Percentiles rank a stretch among this genome's conserved stretches.
These are phyloP conservation scores for Sporothrix brunneoviolacea DNA, from an alignment of 2,329 filamentous ascomycete genomes.

Conservation along the genomic window DNA sequence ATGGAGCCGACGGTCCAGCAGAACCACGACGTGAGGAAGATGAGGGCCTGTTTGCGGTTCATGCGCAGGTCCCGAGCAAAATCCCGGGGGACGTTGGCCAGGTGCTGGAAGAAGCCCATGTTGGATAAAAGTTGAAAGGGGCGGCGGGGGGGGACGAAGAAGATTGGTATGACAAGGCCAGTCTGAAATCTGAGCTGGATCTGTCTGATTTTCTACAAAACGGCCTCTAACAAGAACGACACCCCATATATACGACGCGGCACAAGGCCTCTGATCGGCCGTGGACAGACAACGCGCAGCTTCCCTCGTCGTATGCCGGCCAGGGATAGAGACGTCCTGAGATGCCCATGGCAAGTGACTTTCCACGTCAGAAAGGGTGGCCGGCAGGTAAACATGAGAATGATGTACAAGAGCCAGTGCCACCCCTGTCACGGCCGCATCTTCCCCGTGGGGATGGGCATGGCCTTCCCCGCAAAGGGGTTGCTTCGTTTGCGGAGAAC, in stretches of 20 bases:
- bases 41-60: constrained; percentile 4
- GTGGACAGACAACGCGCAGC: no score
- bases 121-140: neutral
- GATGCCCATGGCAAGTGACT: no score
- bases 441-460: constrained; percentile 1
- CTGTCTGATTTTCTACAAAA: no score
- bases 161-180: no score
- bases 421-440: neutral
- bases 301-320: neutral
- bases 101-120: constrained; percentile 1
- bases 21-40: constrained; percentile 8
- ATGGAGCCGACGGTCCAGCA: constrained; percentile 7
- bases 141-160: neutral
- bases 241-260: no score
- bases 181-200: no score
- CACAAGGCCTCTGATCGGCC: neutral
- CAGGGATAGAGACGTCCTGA: constrained; percentile 2
- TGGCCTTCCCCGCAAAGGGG: constrained; percentile 1
- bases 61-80: constrained; percentile 1
- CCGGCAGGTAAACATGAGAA: no score
- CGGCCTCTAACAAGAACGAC: no score
- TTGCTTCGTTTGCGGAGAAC: no score
- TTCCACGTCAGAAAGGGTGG: neutral
- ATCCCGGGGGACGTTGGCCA: neutral
- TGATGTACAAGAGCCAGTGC: no score